Base-by-base conservation (phyloP, 2,329 filamentous ascomycete genomes). In the Colletotrichum scovillei region DNA sequence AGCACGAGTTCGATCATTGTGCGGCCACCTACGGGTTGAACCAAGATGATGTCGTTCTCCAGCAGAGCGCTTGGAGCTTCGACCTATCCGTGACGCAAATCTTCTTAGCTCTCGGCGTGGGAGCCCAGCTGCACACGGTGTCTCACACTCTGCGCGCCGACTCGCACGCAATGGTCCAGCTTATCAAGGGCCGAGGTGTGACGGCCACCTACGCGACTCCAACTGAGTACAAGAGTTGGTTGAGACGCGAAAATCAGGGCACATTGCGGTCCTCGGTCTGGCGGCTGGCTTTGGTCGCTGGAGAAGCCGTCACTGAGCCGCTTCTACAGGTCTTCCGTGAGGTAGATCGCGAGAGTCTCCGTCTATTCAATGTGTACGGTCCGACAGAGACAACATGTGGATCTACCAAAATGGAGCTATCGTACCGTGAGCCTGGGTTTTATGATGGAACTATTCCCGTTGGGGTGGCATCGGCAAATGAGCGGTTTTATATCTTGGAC, bases 401-500 rank as follows among this genome's bases (percentile, higher is more conserved):
- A 3, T 72, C 75, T 19, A 75, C 72, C 5, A 72, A 74, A 30
- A 76, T 76, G 12, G 62, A 67, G 78, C 14, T 46, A 2, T 28
- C 59, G 14, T 46, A n/a, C 35, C 14, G n/a, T 5, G 35, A 3
- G 6, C 57, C 32, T 26, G 57, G 12, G 2, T 24, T 11, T 0
- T 81, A 14, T 32, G 69, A 5, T 38, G 57, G n/a, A 3, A 49
- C 38, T 2, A 49, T 46, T 3, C 38, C 35, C 59, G 71, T 76
- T 38, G 78, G 78, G 11, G 64, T 62, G 52, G 69, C 77, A 3
- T 65, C 79, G 2, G 76, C 79, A 1, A 82, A 83, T 74, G 79
- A 81, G 4, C 78, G 82, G 0, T 75, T 84, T 2, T 87, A 85
- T 71, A 82, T 88, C 19, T 77, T 88, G 1, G 82, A 86, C 73